These are phyloP conservation scores for Colletotrichum zoysiae DNA, from an alignment of 2,329 filamentous ascomycete species.

Conservation along the genomic window DNA sequence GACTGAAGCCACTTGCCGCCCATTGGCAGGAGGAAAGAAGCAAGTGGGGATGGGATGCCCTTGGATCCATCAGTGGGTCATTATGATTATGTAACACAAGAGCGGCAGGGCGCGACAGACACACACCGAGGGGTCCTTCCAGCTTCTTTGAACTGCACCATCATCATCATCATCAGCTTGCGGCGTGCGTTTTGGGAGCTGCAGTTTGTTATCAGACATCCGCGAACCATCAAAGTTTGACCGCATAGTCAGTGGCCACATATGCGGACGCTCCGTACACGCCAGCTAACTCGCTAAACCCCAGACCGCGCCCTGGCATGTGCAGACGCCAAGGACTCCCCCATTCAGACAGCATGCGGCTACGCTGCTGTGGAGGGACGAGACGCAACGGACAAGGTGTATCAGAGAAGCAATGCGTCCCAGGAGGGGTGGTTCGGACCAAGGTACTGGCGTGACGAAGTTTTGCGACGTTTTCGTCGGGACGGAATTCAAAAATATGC, in stretches of 20 bases:
- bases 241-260: neutral
- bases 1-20: neutral
- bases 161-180: neutral
- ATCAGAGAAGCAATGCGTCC: too few relatives aligned
- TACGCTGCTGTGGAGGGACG: too few relatives aligned
- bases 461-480: too few relatives aligned
- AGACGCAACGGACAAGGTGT: too few relatives aligned
- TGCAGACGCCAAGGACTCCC: neutral
- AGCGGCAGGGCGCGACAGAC: neutral
- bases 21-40: constrained; percentile 3
- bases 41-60: neutral
- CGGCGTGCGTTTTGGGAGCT: neutral
- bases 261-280: neutral
- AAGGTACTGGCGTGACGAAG: too few relatives aligned
- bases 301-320: neutral
- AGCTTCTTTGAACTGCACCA: neutral
- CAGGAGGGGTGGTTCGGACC: too few relatives aligned
- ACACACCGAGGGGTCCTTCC: neutral
- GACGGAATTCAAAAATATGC: too few relatives aligned
- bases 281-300: neutral
- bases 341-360: neutral
- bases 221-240: neutral
- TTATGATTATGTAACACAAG: neutral
- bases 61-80: neutral
- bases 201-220: neutral